Conservation (phyloP, 2,329 filamentous ascomycete species). For the Apiospora phragmitis region DNA sequence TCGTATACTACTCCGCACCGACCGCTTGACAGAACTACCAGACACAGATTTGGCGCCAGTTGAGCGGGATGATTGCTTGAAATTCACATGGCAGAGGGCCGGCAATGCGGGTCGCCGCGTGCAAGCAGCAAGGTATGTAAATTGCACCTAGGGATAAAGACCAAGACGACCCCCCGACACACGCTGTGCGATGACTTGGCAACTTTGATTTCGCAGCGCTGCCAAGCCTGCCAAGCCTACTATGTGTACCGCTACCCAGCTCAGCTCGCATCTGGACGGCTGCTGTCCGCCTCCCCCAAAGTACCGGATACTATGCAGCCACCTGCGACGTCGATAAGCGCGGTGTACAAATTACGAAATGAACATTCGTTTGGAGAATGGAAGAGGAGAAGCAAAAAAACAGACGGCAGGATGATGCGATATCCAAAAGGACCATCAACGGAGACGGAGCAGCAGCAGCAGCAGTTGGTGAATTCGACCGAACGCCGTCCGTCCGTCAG, state of each 20-base stretch:
- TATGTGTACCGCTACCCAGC: constrained; percentile 6
- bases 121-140: neutral
- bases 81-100: neutral
- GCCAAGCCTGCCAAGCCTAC: constrained; percentile 14
- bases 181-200: constrained; percentile 17
- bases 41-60: neutral
- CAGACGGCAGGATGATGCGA: neutral
- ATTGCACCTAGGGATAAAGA: neutral
- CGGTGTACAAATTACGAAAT: neutral
- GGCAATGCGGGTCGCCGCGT: constrained; percentile 5
- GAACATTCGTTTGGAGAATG: neutral
- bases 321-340: neutral
- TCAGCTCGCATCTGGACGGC: neutral
- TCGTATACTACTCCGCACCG: neutral
- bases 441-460: neutral
- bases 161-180: constrained; percentile 9
- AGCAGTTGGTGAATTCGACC: neutral
- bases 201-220: constrained; percentile 7
- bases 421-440: neutral
- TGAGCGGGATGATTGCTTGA: neutral
- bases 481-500: constrained; percentile 2
- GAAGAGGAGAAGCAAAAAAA: neutral
- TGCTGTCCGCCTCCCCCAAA: neutral
- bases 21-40: neutral
- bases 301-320: constrained; percentile 1